Evolutionary conservation across 192 early-diverging fungal genomes (phyloP).

Genomic region (Linnemannia elongata): DNA sequence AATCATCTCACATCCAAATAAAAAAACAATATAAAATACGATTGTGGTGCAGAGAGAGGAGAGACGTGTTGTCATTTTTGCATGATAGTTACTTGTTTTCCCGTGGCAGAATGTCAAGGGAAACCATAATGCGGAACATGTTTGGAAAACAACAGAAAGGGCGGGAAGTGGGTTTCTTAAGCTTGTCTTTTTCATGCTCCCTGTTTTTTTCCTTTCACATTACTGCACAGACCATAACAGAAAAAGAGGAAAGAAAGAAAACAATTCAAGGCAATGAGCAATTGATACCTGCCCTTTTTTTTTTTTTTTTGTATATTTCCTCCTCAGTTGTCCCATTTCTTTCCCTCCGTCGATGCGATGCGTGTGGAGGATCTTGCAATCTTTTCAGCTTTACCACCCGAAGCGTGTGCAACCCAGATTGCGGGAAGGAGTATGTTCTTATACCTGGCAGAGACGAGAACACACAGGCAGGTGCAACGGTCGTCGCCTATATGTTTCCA

Average conservation of each 20-base stretch:
- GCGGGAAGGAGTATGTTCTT: too few species aligned
- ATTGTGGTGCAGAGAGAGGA: neutral
- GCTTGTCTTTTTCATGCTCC: neutral
- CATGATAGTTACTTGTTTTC: neutral
- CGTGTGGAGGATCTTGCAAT: too few species aligned
- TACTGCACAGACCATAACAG: neutral
- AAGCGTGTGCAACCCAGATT: too few species aligned
- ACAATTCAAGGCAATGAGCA: too few species aligned
- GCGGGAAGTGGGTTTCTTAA: neutral
- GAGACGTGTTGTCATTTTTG: neutral
- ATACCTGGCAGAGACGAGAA: neutral
- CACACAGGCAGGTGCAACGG: neutral
- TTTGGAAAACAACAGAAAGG: neutral
- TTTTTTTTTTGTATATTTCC: neutral
- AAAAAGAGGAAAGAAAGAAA: neutral
- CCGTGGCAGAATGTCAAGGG: neutral
- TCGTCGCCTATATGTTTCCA: neutral
- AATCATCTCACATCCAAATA: neutral
- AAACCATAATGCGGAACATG: neutral
- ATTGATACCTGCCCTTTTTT: neutral
- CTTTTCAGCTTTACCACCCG: too few species aligned
- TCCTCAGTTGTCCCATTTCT: too few species aligned
- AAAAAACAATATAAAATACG: neutral
- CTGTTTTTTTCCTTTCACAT: neutral
- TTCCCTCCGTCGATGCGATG: too few species aligned